Evolutionary conservation across 257 asterid species (phyloP).

Genomic region (Henckelia pumila): DNA sequence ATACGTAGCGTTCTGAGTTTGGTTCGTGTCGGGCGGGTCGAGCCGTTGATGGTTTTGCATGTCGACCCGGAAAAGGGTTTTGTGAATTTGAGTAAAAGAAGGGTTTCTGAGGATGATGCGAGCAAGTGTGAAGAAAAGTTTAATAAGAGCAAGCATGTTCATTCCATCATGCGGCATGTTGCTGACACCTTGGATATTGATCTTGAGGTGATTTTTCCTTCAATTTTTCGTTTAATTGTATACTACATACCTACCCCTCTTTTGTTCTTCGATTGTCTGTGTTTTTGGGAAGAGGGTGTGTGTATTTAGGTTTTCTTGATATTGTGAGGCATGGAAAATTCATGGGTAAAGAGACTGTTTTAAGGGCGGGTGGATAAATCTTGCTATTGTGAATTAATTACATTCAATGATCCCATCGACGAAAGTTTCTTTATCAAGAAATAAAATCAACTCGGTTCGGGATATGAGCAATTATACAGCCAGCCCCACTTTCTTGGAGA

Average conservation of each 20-base stretch:
- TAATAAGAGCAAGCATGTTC: conserved; percentile 59
- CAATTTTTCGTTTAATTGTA: too few species aligned
- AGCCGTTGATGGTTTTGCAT: conserved; percentile 56
- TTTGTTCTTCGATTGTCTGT: background rate
- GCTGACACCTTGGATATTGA: conserved; percentile 50
- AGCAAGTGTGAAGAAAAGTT: conserved; percentile 50
- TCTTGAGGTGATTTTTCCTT: conserved; percentile 39
- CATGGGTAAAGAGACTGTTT: background rate
- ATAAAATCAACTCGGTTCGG: too few species aligned
- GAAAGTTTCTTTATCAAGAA: too few species aligned
- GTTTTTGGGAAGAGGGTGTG: background rate
- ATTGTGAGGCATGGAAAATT: background rate
- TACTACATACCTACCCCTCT: too few species aligned
- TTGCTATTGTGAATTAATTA: too few species aligned
- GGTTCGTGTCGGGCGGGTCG: conserved; percentile 46
- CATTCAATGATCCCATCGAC: too few species aligned
- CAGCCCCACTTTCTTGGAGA: too few species aligned
- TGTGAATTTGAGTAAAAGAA: conserved; percentile 47
- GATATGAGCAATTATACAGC: too few species aligned
- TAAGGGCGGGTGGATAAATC: too few species aligned
- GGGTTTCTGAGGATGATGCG: conserved; percentile 54
- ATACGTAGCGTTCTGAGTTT: conserved; percentile 49
- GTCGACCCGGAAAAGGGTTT: conserved; percentile 53
- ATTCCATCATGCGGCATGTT: conserved; percentile 59
- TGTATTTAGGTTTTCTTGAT: background rate